Base-by-base conservation (phyloP, 2,329 filamentous ascomycete species). In the Colletotrichum shisoi region DNA sequence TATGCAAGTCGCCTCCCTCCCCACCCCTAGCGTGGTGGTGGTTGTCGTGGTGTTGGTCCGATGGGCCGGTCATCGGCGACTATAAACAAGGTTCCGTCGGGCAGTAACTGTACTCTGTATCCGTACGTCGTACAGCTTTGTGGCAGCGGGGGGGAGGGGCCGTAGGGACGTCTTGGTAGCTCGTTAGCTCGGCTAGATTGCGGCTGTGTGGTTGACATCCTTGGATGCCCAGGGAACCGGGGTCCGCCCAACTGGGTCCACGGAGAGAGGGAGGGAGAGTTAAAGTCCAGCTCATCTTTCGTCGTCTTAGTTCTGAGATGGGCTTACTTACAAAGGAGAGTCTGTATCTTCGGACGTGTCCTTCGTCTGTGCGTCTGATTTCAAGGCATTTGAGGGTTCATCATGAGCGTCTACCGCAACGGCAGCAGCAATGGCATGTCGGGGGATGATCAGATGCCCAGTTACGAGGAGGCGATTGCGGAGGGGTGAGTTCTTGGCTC, bases 381-480 rank as follows among this genome's bases (percentile, higher is more conserved):
- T 34, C 31, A 34, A 34, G 31, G 31, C 31, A 34, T 34, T 39
- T 11, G 45, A 51, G 17, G 17, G 42, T 4, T 34, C 44, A 48
- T 24, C 4, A 63, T 63, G 60, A 63, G 19, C 19, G 11, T n/a
- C 9, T 44, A 49, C 12, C 52, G 49, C 13, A 31, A 45, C 34
- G 24, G 24, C 34, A n/a, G 24, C 21, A n/a, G 44, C 12, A 42
- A 57, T 49, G 52, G 52, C 52, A 24, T 17, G 42, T 24, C 52
- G 24, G 45, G 9, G 15, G 62, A 61, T 19, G 62, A 65, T 21
- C 31, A 37, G 27, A 59, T 59, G 56, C 62, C 62, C 4, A 65
- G 57, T 46, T 65, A 65, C 13, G 57, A 52, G 45, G 62, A 65
- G 31, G 62, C 62, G 37, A 48, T 65, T 15, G 62, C 56, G 11